Evolutionary conservation across 805 yeast species (phyloP), one percentile per base, ranked within the genome.

Genomic region (Candida dendrica): DNA sequence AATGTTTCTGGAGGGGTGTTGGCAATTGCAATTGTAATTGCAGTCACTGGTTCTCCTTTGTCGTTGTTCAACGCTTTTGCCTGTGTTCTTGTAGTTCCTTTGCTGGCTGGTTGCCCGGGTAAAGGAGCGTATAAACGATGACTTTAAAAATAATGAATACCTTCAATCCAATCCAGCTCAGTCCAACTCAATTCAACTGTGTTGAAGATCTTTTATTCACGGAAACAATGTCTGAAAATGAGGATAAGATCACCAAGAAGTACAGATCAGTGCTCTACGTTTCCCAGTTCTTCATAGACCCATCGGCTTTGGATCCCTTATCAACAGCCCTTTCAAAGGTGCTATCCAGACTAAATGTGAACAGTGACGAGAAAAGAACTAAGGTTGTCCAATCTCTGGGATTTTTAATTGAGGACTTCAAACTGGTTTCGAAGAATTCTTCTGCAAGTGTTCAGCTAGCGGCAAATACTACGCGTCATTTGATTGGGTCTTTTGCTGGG

Each of bases 241-340:
- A 31, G 3, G 34, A 31, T 31, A 31, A 31, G 16, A 6, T 13
- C 10, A 7, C 13, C 26, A 34, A 34, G 20, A 34, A 33, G 15
- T 46, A 46, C 24, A 35, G 27, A 19, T 18, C 33, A 3, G 32
- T 41, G 14, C 43, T 48, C 9, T 48, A 46, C 36, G 31, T 39
- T 6, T 16, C 48, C 8, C 52, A 48, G 37, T 44, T 48, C 17
- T 40, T 40, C 9, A 39, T 42, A 17, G 34, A 46, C 3, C 42
- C 47, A 6, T 37, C 42, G 32, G 14, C 32, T 13, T 24, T 48
- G 24, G 36, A 27, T 13, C 10, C 17, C 17, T 38, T 48, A 2
- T 29, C 44, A 6, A 32, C 38, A 16, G n/a, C 42, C 1, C 41
- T 48, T 11, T 49, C 53, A n/a, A 36, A 36, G 33, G 35, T 47